Conservation (phyloP, 768 basidiomycete genomes). For the Glaciozyma martinii region DNA sequence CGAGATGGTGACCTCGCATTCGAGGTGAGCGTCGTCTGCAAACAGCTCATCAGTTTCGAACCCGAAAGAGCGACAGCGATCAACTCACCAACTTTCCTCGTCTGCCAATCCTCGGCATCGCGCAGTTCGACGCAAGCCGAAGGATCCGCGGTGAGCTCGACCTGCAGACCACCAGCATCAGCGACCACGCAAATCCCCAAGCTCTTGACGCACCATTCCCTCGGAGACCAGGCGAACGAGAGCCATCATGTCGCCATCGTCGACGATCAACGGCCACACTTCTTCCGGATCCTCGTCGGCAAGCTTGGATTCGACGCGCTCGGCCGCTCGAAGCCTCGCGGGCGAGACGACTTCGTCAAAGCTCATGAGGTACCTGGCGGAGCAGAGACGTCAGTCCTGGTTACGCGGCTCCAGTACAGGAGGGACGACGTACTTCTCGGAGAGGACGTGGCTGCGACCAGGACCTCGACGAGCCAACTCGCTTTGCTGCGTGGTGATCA, state of each 20-base stretch:
- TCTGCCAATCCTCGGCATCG: constrained; percentile 56
- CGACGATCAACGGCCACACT: constrained; percentile 69
- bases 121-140: constrained; percentile 39
- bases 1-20: constrained; percentile 49
- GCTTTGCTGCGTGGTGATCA: constrained; percentile 58
- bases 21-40: constrained; percentile 74
- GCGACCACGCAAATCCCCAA: not conserved
- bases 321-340: constrained; percentile 1
- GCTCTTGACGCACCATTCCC: constrained; percentile 49
- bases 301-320: constrained; percentile 51
- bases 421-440: constrained; percentile 50
- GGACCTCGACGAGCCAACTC: constrained; percentile 52
- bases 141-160: constrained; percentile 67
- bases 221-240: constrained; percentile 75
- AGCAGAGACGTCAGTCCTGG: constrained; percentile 18
- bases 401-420: too few species aligned
- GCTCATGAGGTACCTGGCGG: constrained; percentile 5
- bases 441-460: constrained; percentile 66
- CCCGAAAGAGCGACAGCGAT: not conserved
- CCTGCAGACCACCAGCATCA: constrained; percentile 42
- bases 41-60: not conserved
- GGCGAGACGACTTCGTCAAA: constrained; percentile 43
- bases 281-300: constrained; percentile 52
- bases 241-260: constrained; percentile 70
- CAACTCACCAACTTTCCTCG: constrained; percentile 69